A percentile compares a stretch with the other conserved stretches of the same genome.
Conservation (phyloP, 169 alveolate species). For the Plasmodium gonderi region DNA sequence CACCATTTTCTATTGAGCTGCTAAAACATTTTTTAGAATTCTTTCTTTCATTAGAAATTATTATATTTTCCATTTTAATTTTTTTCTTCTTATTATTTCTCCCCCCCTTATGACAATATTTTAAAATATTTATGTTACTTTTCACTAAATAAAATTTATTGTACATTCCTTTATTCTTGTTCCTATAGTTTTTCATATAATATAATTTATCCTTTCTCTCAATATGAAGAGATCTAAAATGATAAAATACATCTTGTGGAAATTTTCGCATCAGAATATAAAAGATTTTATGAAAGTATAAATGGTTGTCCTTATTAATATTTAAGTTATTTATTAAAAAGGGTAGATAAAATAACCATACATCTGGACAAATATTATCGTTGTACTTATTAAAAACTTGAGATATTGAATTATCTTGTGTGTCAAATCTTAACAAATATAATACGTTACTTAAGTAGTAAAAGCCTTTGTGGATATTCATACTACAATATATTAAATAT, state of each 20-base stretch:
- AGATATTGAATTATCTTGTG: slow-evolving; percentile 28
- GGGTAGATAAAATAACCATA: slow-evolving; percentile 71
- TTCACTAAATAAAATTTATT: neutral
- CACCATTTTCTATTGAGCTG: neutral
- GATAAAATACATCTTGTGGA: slow-evolving; percentile 71
- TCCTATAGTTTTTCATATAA: slow-evolving; percentile 2
- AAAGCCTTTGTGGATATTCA: slow-evolving; percentile 28
- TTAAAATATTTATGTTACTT: neutral
- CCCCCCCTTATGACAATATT: neutral
- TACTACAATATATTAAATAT: slow-evolving; percentile 57
- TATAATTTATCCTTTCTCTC: slow-evolving; percentile 29
- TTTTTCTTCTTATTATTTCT: neutral
- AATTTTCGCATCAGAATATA: slow-evolving; percentile 36
- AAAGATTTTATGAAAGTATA: slow-evolving; percentile 70
- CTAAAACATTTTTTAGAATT: neutral
- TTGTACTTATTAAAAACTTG: slow-evolving; percentile 59
- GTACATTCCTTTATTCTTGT: slow-evolving; percentile 11
- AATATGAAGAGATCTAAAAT: slow-evolving; percentile 29
- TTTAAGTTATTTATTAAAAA: slow-evolving; percentile 50
- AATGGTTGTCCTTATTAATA: slow-evolving; percentile 11
- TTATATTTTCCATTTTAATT: neutral
- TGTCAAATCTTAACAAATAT: slow-evolving; percentile 33
- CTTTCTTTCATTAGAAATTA: neutral
- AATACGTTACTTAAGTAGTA: slow-evolving; percentile 65
- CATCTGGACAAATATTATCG: slow-evolving; percentile 35